These are phyloP conservation scores for Dipodascopsis uninucleata DNA, from an alignment of 805 yeast genomes.

Conservation along the genomic window DNA sequence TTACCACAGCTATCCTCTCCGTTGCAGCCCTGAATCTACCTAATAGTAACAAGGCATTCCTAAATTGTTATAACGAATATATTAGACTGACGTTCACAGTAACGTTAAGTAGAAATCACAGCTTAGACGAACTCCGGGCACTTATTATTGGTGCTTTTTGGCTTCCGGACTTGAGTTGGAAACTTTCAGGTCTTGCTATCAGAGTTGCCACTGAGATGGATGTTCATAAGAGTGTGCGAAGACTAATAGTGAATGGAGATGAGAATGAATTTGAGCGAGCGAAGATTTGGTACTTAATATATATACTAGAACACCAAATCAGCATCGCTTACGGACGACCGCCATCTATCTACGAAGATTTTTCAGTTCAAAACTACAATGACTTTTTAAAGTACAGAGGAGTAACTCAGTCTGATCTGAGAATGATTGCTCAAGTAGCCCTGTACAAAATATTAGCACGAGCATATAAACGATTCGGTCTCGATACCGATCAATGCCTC, in stretches of 20 bases:
- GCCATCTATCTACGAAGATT: constrained; percentile 1
- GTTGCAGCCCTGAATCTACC: constrained; percentile 2
- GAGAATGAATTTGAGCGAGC: not conserved
- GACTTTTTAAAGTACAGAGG: not conserved
- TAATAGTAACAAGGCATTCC: not conserved
- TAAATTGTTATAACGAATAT: constrained; percentile 1
- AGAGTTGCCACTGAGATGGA: constrained; percentile 1
- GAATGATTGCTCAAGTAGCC: not conserved
- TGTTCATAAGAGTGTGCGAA: not conserved
- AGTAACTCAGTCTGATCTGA: not conserved
- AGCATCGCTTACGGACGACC: constrained; percentile 2
- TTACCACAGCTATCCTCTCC: not conserved
- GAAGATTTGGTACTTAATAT: not conserved
- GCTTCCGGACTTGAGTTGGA: constrained; percentile 3
- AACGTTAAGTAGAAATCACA: not conserved
- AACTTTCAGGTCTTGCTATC: not conserved
- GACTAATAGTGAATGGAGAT: not conserved
- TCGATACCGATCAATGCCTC: not conserved
- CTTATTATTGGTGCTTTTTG: not conserved
- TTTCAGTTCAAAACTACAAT: not conserved
- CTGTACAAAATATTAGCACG: not conserved
- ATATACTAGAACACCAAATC: constrained; percentile 1
- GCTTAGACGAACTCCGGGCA: not conserved
- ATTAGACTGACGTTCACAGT: not conserved
- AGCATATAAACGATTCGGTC: not conserved